phyloP scores from a whole-genome alignment of 495 filamentous ascomycete genomes.

The Cetradonia linearis region DNA sequence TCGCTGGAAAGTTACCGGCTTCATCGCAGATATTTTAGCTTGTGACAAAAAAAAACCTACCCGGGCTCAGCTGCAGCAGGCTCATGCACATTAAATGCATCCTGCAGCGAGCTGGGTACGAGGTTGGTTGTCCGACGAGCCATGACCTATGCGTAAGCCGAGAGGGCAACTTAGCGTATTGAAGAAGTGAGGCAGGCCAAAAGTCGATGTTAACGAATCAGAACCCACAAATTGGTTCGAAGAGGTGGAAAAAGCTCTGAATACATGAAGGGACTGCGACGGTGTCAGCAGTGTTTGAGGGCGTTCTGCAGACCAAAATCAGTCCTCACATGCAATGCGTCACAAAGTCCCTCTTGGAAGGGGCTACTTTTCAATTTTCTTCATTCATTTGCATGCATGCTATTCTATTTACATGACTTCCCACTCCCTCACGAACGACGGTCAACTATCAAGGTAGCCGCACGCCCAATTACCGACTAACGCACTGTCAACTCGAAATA shows the following conservation, averaged over 20 bases:
- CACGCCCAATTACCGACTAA: neutral
- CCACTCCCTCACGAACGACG: neutral
- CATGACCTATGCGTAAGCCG: neutral
- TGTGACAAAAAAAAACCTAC: neutral
- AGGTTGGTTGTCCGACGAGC: neutral
- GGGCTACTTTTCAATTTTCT: neutral
- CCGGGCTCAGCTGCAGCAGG: neutral
- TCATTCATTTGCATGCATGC: neutral
- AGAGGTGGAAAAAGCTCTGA: neutral
- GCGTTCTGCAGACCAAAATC: neutral
- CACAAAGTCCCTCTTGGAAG: neutral
- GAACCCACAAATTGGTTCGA: neutral
- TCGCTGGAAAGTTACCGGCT: neutral
- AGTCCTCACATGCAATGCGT: neutral
- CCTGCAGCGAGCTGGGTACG: neutral
- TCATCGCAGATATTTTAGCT: neutral
- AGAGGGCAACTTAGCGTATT: neutral
- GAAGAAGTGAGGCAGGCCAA: neutral
- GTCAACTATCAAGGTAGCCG: neutral
- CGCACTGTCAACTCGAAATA: neutral
- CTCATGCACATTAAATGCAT: neutral
- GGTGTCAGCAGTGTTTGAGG: neutral
- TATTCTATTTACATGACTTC: neutral
- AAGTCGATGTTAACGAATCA: neutral
- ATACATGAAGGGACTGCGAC: neutral